Conservation (phyloP, 2,329 filamentous ascomycete genomes). For the Hypoxylon sp. region DNA sequence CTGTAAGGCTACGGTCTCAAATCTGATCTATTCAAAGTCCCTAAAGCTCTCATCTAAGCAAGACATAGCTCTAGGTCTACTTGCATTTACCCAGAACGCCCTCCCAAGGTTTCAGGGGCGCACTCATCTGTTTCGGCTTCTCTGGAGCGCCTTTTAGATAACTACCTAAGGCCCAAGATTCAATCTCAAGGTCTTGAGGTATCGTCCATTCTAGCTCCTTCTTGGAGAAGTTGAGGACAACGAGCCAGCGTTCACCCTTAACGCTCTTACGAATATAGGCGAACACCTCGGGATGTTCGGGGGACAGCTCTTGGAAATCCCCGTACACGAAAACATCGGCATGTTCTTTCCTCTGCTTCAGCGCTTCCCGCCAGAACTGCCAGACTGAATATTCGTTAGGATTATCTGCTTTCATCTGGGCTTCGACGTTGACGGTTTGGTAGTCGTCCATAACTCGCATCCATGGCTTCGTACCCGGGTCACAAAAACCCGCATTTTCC, state of each 20-base stretch:
- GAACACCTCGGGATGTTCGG: conserved; percentile 46
- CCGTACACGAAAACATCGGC: conserved; percentile 74
- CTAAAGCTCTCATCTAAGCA: background rate
- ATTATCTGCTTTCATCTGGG: conserved; percentile 61
- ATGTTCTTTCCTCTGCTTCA: conserved; percentile 69
- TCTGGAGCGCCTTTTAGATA: conserved; percentile 47
- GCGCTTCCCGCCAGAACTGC: conserved; percentile 72
- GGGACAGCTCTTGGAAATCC: conserved; percentile 61
- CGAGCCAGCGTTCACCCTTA: conserved; percentile 51
- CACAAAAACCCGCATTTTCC: conserved; percentile 74
- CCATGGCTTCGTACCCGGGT: conserved; percentile 66
- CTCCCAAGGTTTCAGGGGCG: conserved; percentile 51
- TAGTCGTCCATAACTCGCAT: conserved; percentile 72
- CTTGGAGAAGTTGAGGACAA: conserved; percentile 53
- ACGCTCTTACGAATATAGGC: conserved; percentile 49
- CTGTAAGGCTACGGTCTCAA: background rate
- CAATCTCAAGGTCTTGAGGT: conserved; percentile 45
- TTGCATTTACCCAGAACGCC: conserved; percentile 47
- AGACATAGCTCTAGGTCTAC: conserved; percentile 9
- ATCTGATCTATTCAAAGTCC: background rate
- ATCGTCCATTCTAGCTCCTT: conserved; percentile 48
- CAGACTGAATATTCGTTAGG: conserved; percentile 64
- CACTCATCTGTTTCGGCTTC: conserved; percentile 41
- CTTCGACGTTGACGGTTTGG: conserved; percentile 68
- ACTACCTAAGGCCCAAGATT: conserved; percentile 47